Evolutionary conservation across 305 asterid species (phyloP).

Genomic region (Fraxinus greggii): DNA sequence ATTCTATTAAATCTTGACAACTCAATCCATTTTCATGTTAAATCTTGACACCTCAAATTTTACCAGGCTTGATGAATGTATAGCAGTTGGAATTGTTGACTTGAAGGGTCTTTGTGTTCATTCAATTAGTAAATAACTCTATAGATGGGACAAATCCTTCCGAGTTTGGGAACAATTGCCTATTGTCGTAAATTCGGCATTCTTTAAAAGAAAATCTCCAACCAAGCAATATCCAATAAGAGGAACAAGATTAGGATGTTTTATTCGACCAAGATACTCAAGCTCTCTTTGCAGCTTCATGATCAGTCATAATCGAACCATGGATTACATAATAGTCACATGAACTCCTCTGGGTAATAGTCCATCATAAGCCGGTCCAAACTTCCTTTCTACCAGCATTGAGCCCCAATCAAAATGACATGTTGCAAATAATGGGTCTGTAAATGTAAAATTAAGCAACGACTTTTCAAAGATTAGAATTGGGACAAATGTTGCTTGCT

Average conservation of each 20-base stretch:
- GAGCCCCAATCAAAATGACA: constrained; percentile 40
- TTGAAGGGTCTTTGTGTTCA: constrained; percentile 53
- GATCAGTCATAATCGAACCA: too few relatives aligned
- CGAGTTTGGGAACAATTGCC: constrained; percentile 39
- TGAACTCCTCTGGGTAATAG: constrained; percentile 68
- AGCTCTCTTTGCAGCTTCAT: too few relatives aligned
- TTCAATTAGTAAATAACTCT: constrained; percentile 62
- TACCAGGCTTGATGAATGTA: constrained; percentile 62
- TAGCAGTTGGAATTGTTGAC: constrained; percentile 54
- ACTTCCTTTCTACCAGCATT: constrained; percentile 81
- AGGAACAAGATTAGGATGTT: constrained; percentile 77
- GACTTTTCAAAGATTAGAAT: too few relatives aligned
- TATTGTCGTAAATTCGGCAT: background rate
- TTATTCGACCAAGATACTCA: too few relatives aligned
- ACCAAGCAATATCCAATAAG: constrained; percentile 83
- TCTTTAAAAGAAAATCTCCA: constrained; percentile 40
- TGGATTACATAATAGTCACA: constrained; percentile 59
- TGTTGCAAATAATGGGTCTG: too few relatives aligned
- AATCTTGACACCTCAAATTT: background rate
- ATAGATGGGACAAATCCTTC: constrained; percentile 66
- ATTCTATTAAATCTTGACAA: background rate
- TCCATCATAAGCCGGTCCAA: constrained; percentile 83
- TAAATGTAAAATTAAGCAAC: too few relatives aligned
- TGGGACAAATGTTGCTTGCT: too few relatives aligned
- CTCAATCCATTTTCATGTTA: background rate